These are phyloP conservation scores for Kwoniella mangroviensis DNA, from an alignment of 768 basidiomycete species.

Conservation along the genomic window DNA sequence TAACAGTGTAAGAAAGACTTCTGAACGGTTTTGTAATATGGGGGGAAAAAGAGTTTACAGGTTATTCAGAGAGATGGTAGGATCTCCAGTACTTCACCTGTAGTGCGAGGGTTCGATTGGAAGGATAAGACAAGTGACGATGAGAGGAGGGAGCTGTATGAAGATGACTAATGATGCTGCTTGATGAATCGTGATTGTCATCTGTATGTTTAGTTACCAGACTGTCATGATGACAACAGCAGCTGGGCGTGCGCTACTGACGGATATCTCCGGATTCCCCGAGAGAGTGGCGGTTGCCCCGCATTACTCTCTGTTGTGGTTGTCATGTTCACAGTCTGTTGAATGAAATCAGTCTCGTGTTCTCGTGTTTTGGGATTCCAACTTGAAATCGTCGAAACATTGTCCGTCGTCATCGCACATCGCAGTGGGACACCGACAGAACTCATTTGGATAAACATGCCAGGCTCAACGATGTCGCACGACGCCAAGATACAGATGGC, in stretches of 20 bases:
- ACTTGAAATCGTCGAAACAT: too few relatives aligned
- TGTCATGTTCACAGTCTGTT: not conserved
- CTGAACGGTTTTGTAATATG: not conserved
- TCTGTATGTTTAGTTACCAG: not conserved
- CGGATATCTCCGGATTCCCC: constrained; percentile 2
- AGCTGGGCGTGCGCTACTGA: not conserved
- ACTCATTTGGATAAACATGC: constrained; percentile 10
- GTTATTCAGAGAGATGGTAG: constrained; percentile 4
- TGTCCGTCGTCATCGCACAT: not conserved
- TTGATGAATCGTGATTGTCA: not conserved
- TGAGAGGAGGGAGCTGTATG: constrained; percentile 1
- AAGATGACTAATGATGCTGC: not conserved
- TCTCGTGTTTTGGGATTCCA: not conserved
- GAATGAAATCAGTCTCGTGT: constrained; percentile 29
- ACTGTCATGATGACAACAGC: not conserved
- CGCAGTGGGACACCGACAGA: not conserved
- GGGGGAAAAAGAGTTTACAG: constrained; percentile 33
- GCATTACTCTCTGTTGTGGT: constrained; percentile 11
- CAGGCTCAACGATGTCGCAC: constrained; percentile 18
- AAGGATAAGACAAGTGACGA: not conserved
- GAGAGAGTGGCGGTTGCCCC: constrained; percentile 13
- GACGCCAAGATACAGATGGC: constrained; percentile 43
- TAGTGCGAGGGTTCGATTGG: not conserved
- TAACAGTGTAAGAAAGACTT: constrained; percentile 34
- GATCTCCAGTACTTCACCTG: constrained; percentile 16